A percentile compares a stretch with the other conserved stretches of the same genome.
These are phyloP conservation scores for Canariomyces notabilis DNA, from an alignment of 2,329 filamentous ascomycete genomes.

Conservation along the genomic window DNA sequence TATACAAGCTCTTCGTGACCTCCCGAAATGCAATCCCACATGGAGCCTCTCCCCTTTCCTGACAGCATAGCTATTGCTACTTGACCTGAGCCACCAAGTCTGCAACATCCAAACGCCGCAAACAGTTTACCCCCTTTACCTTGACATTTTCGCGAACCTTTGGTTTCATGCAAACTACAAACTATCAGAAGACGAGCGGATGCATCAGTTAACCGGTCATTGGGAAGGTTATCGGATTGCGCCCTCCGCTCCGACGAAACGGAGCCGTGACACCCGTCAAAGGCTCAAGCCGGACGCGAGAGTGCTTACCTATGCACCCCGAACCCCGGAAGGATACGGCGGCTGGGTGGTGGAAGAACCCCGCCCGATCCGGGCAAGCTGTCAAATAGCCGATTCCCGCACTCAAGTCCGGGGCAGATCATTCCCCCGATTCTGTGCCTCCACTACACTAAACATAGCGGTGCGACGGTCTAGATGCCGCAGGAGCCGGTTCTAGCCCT, in stretches of 20 bases:
- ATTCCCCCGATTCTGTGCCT: background rate
- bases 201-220: background rate
- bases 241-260: background rate
- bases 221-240: background rate
- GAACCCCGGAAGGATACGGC: background rate
- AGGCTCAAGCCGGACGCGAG: no score
- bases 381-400: background rate
- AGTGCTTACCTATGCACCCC: background rate
- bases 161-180: no score
- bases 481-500: conserved; percentile 6
- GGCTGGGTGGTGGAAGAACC: background rate
- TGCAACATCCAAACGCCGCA: no score
- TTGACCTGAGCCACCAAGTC: no score
- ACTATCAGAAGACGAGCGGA: no score
- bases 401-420: background rate
- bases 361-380: background rate
- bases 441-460: background rate
- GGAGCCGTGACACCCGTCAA: background rate
- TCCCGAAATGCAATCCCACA: no score
- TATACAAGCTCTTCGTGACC: no score
- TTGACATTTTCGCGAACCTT: no score
- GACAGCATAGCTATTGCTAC: no score
- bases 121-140: no score
- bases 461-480: conserved; percentile 6
- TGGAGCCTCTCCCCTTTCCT: no score